These are phyloP conservation scores for Wilcoxina mikolae DNA, from an alignment of 495 filamentous ascomycete species.

Conservation along the genomic window DNA sequence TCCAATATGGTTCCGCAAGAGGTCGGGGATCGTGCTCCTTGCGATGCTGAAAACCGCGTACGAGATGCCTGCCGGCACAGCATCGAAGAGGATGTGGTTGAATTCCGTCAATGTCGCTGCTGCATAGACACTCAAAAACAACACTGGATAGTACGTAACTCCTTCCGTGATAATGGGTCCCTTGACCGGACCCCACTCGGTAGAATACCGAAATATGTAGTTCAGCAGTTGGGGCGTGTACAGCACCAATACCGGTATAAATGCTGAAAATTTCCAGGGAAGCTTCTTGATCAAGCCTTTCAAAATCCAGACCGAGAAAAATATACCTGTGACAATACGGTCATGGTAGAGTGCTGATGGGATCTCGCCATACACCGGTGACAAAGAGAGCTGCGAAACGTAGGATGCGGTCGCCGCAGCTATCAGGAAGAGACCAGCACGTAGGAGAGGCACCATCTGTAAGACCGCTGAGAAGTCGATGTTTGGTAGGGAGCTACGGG, in stretches of 20 bases:
- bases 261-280: slow-evolving; percentile 32
- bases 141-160: slow-evolving; percentile 55
- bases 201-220: slow-evolving; percentile 49
- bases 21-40: slow-evolving; percentile 38
- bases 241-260: slow-evolving; percentile 53
- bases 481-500: not conserved
- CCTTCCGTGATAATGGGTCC: slow-evolving; percentile 65
- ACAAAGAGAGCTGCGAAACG: slow-evolving; percentile 57
- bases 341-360: slow-evolving; percentile 57
- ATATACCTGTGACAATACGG: slow-evolving; percentile 46
- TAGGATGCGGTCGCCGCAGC: slow-evolving; percentile 61
- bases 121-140: slow-evolving; percentile 50
- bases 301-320: slow-evolving; percentile 47
- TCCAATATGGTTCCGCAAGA: slow-evolving; percentile 45
- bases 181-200: slow-evolving; percentile 44
- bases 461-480: not conserved
- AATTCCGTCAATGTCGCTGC: slow-evolving; percentile 32
- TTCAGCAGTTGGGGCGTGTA: slow-evolving; percentile 61
- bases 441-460: slow-evolving; percentile 6
- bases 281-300: slow-evolving; percentile 37
- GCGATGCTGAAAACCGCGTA: slow-evolving; percentile 48
- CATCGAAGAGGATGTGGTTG: slow-evolving; percentile 12
- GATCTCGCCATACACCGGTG: slow-evolving; percentile 74
- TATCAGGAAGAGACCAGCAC: slow-evolving; percentile 38
- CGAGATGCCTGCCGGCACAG: slow-evolving; percentile 29